A percentile compares a stretch with the other conserved stretches of the same genome.
Conservation (phyloP, 148 eudicot species). For the Nyssa sinensis region DNA sequence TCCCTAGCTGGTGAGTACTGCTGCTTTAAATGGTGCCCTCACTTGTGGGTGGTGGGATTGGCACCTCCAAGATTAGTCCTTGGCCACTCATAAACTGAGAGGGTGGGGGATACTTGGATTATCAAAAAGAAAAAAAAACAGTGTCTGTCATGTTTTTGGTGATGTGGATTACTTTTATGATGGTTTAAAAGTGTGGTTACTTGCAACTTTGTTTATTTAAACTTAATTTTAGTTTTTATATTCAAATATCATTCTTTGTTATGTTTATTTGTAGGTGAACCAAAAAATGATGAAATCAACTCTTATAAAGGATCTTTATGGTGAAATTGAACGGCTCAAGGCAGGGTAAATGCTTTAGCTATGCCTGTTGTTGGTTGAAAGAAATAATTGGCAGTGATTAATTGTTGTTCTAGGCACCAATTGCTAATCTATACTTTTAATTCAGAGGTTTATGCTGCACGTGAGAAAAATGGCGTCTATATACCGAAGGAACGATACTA, state of each 20-base stretch:
- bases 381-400: neutral
- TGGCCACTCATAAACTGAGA: too few species aligned
- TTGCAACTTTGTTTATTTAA: neutral
- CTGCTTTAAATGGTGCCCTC: too few species aligned
- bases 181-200: neutral
- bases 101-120: too few species aligned
- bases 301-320: conserved; percentile 84
- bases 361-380: neutral
- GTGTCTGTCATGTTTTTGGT: neutral
- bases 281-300: conserved; percentile 97
- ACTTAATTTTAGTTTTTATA: neutral
- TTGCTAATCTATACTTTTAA: neutral
- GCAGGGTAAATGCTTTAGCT: conserved; percentile 43
- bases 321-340: conserved; percentile 87
- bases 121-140: too few species aligned
- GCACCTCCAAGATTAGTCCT: too few species aligned
- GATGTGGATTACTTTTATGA: neutral
- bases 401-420: too few species aligned
- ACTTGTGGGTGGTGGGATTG: too few species aligned
- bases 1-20: too few species aligned
- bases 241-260: neutral
- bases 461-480: conserved; percentile 85
- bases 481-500: conserved; percentile 85
- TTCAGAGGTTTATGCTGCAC: conserved; percentile 84
- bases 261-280: conserved; percentile 49